Conservation (phyloP, 192 early-diverging fungal genomes). For the Coemansia sp. region DNA sequence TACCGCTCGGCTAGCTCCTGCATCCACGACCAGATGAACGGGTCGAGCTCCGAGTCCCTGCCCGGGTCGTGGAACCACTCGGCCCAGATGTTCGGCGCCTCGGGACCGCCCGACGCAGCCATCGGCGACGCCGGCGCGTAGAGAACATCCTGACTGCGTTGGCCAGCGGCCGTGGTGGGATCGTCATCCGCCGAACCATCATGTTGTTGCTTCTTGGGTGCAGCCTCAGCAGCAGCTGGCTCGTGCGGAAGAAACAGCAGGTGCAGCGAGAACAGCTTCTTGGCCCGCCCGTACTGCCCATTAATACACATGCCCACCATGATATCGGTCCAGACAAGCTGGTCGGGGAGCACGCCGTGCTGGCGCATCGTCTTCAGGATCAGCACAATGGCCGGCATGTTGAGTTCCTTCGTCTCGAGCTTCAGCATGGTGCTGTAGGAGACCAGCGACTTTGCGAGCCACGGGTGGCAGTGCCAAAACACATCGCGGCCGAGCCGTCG, state of each 20-base stretch:
- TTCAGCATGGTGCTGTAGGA: constrained; percentile 33
- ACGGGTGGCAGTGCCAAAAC: constrained; percentile 12
- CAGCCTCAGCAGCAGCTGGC: neutral
- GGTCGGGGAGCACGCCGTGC: constrained; percentile 16
- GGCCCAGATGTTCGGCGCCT: constrained; percentile 20
- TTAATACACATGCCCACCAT: constrained; percentile 25
- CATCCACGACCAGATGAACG: constrained; percentile 18
- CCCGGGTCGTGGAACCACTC: constrained; percentile 13
- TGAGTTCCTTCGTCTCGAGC: constrained; percentile 3
- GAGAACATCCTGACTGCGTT: neutral
- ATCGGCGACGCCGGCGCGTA: neutral
- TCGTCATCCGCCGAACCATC: neutral
- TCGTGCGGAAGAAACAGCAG: constrained; percentile 24
- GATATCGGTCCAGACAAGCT: constrained; percentile 28
- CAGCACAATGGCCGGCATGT: neutral
- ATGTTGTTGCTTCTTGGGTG: neutral
- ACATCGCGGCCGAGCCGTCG: neutral
- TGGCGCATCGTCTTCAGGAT: constrained; percentile 17
- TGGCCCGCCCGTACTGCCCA: constrained; percentile 12
- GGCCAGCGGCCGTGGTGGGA: neutral
- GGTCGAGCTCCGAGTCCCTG: neutral
- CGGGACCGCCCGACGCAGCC: neutral
- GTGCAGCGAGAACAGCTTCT: constrained; percentile 35
- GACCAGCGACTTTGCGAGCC: constrained; percentile 1
- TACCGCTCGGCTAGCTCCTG: constrained; percentile 16